A percentile compares a stretch with the other conserved stretches of the same genome.
These are phyloP conservation scores for Leucosporidium yakuticum DNA, from an alignment of 768 basidiomycete genomes.

Conservation along the genomic window DNA sequence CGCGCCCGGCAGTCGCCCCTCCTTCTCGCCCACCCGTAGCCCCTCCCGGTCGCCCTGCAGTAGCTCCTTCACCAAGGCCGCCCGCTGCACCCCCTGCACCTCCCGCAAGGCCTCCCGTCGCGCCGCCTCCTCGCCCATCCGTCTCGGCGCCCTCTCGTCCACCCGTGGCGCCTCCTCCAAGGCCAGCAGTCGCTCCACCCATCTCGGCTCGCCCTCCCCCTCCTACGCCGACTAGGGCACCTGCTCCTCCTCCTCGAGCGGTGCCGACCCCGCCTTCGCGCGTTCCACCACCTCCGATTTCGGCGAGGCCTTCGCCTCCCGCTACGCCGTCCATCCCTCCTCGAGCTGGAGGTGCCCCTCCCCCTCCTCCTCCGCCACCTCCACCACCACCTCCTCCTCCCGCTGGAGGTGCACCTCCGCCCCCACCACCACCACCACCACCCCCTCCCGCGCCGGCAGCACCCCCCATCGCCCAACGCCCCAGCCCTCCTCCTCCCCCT, in stretches of 20 bases:
- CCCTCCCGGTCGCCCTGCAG: conserved; percentile 1
- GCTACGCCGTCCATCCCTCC: neutral
- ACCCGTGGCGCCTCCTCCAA: conserved; percentile 5
- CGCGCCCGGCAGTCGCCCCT: neutral
- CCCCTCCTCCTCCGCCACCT: conserved; percentile 3
- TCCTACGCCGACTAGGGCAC: neutral
- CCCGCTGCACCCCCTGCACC: neutral
- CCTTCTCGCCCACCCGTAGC: neutral
- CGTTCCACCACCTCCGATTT: neutral
- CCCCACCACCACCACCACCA: neutral
- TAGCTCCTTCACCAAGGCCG: neutral
- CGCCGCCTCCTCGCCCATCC: conserved; percentile 6
- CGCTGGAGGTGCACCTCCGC: neutral
- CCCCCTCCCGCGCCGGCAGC: neutral
- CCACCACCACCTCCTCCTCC: conserved; percentile 4
- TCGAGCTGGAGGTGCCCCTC: neutral
- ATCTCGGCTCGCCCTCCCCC: neutral
- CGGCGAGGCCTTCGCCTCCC: neutral
- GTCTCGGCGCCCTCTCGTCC: neutral
- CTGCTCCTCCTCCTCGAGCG: neutral
- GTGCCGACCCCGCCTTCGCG: neutral
- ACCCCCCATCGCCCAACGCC: neutral
- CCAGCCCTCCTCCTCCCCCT: neutral
- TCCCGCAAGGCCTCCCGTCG: conserved; percentile 3
- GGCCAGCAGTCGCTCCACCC: conserved; percentile 13